Evolutionary conservation across 257 asterid species (phyloP).

Genomic region (Voacanga thouarsii): DNA sequence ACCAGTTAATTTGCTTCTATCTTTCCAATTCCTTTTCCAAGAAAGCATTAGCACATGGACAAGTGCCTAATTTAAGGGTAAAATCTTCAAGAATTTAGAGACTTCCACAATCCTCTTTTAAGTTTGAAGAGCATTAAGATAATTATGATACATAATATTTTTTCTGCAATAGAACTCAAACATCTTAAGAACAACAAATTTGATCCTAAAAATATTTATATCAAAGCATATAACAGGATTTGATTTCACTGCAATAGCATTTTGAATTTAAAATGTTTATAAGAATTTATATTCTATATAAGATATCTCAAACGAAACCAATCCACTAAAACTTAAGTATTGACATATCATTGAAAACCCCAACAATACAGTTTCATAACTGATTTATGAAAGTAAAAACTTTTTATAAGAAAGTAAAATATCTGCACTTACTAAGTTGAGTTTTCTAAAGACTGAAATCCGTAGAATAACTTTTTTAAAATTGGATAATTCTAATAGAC

Average conservation of each 20-base stretch:
- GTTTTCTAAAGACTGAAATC: background rate
- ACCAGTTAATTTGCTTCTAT: background rate
- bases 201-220: background rate
- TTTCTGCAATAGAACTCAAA: background rate
- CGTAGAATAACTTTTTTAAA: background rate
- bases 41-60: background rate
- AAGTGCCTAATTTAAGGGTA: background rate
- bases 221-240: background rate
- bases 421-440: background rate
- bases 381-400: background rate
- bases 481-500: background rate
- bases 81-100: background rate
- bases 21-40: background rate
- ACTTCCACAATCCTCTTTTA: background rate
- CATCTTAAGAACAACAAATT: background rate
- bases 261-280: background rate
- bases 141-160: background rate
- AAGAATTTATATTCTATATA: background rate
- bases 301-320: background rate
- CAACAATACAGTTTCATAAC: background rate
- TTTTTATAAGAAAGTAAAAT: background rate
- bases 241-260: background rate
- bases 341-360: too few species aligned
- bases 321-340: background rate
- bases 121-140: background rate